phyloP scores from a whole-genome alignment of 371 early-diverging fungal genomes.

The Fennellomyces sp. region DNA sequence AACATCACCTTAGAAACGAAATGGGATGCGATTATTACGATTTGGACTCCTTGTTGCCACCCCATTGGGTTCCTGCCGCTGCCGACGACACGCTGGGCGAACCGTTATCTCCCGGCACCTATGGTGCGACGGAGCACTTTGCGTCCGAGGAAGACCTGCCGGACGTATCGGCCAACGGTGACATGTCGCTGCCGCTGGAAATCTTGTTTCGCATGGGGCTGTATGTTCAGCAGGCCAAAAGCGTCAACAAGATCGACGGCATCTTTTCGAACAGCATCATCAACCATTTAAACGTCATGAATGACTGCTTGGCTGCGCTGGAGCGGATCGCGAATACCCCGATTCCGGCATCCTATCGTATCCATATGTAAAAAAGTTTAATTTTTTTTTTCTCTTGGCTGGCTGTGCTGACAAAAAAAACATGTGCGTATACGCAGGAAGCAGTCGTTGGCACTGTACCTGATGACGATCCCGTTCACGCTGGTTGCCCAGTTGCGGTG shows the following conservation, averaged over 20 bases:
- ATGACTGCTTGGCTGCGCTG: conserved; percentile 70
- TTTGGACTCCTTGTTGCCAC: conserved; percentile 56
- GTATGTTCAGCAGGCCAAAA: conserved; percentile 54
- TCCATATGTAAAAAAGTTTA: conserved; percentile 67
- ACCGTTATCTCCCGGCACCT: neutral
- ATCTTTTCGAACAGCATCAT: conserved; percentile 53
- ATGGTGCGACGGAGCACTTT: conserved; percentile 14
- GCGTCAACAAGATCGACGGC: conserved; percentile 49
- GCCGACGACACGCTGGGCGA: conserved; percentile 26
- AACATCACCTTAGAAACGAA: conserved; percentile 76
- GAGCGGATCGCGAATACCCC: conserved; percentile 82
- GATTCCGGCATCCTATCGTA: conserved; percentile 78
- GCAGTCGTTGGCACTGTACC: conserved; percentile 70
- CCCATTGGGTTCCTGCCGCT: conserved; percentile 46
- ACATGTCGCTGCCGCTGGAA: conserved; percentile 63
- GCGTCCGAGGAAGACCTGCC: conserved; percentile 45
- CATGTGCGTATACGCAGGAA: conserved; percentile 35
- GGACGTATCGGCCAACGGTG: conserved; percentile 28
- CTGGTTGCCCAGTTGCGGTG: conserved; percentile 54
- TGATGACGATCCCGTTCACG: conserved; percentile 73
- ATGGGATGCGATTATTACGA: conserved; percentile 60
- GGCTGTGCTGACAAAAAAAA: too few relatives aligned
- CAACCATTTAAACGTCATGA: conserved; percentile 49
- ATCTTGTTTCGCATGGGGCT: conserved; percentile 59
- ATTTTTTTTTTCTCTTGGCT: neutral